Evolutionary conservation across 495 filamentous ascomycete genomes (phyloP).

Genomic region (Penicillium crystallinum): DNA sequence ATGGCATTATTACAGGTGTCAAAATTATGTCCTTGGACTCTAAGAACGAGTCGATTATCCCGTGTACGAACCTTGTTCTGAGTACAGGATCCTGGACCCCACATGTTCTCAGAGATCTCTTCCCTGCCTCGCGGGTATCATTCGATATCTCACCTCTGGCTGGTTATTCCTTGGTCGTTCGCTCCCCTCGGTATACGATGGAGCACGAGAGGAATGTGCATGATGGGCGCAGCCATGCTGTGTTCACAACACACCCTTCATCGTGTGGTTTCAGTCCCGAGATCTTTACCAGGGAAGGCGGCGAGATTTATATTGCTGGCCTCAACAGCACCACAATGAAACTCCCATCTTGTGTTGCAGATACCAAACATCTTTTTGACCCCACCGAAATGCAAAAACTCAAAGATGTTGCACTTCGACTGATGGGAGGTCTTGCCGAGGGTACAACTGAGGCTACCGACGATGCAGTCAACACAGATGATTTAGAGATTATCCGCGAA

Average conservation of each 20-base stretch:
- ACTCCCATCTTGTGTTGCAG: slow-evolving; percentile 48
- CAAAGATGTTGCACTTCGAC: slow-evolving; percentile 46
- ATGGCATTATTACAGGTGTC: slow-evolving; percentile 43
- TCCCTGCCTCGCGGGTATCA: slow-evolving; percentile 46
- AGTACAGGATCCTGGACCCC: slow-evolving; percentile 68
- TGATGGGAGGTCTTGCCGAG: slow-evolving; percentile 44
- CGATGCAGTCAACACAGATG: slow-evolving; percentile 33
- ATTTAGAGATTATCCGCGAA: slow-evolving; percentile 58
- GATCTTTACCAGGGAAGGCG: slow-evolving; percentile 60
- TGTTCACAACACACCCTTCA: slow-evolving; percentile 56
- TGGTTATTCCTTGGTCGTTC: slow-evolving; percentile 65
- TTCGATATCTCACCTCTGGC: slow-evolving; percentile 59
- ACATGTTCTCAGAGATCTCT: slow-evolving; percentile 55
- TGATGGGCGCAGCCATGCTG: slow-evolving; percentile 53
- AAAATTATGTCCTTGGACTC: slow-evolving; percentile 35
- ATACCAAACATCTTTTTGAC: slow-evolving; percentile 43
- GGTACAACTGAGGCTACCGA: slow-evolving; percentile 15
- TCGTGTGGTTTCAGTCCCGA: slow-evolving; percentile 61
- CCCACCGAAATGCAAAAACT: slow-evolving; percentile 45
- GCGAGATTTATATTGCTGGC: slow-evolving; percentile 70
- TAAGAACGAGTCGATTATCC: slow-evolving; percentile 19
- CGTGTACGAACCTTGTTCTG: slow-evolving; percentile 57
- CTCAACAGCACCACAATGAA: slow-evolving; percentile 57
- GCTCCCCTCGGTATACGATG: slow-evolving; percentile 50
- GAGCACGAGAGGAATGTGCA: slow-evolving; percentile 24